Evolutionary conservation across 2,329 filamentous ascomycete species (phyloP), one percentile per base, ranked within the genome.

Genomic region (Ophiocordyceps sinensis): DNA sequence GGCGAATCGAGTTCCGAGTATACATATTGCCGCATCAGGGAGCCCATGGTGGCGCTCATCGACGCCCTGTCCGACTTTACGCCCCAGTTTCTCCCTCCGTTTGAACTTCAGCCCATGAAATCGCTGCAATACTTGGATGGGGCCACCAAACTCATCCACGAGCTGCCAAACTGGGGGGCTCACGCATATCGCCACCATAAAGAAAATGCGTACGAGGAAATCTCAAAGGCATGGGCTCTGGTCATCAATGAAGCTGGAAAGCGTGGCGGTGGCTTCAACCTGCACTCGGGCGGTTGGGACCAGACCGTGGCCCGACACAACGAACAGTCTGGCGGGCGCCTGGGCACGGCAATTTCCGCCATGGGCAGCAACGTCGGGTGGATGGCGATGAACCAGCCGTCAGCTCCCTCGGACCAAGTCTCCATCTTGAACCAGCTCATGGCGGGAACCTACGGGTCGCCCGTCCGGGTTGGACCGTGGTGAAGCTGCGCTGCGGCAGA

Each of bases 21-120:
- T 63, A 82, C 86, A 39, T 98, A 95, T 60, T 93, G 95, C 58
- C 79, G 91, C 51, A 85, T 96, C 41, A 85, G 82, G 51, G 82
- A 88, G 48, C 77, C 82, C 31, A 71, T 96, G 15, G 67, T 78
- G 23, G 79, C 85, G 43, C 73, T 98, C 21, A 77, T 95, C 44
- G 86, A 95, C 44, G 87, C 91, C 36, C 71, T 98, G 36, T 81
- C 82, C 58, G 91, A 98, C 56, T 98, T 93, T 57, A 96, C 88
- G 1, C 86, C 87, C 4, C 87, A 96, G 59, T 98, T 94, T 54
- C 77, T 98, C 3, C 91, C 91, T 12, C 91, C 91, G 0, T 82
- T 84, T 54, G 91, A 98, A 64, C 70, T 75, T 2, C 88, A 95
- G 56, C 70, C 84, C n/a, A 79, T 80, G 28, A 73, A 81, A 13